Evolutionary conservation across 441 rosid species (phyloP), one percentile per base, ranked within the genome.

Genomic region (Hura crepitans): DNA sequence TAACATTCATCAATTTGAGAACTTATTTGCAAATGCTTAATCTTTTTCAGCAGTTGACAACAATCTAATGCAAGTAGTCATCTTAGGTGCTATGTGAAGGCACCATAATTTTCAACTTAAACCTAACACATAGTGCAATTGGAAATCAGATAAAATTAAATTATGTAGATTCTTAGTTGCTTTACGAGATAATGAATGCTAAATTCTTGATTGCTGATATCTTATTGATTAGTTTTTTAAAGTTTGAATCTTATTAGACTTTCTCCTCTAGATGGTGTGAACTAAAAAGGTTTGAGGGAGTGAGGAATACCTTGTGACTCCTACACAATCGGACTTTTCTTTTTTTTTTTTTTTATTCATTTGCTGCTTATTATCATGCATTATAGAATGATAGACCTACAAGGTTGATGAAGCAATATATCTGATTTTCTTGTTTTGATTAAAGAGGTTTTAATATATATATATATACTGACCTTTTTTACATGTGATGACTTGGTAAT

Each of bases 401-500:
- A 35, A 35, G 39, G 39, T 35, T 35, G 39, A 35, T 35, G 39
- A 35, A 35, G 39, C 4, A 35, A 35, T 35, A 35, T 4, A 35
- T 35, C 6, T 35, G 7, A 35, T 35, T 35, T 5, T 35, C 39
- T 35, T 35, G 39, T 35, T 58, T n/a, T 70, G 47, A 22, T 15
- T 70, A 28, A 2, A 49, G 46, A 33, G 49, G 54, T 15, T 28
- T 62, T 23, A 46, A 39, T n/a, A n/a, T n/a, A n/a, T n/a, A n/a
- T n/a, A n/a, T n/a, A n/a, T n/a, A n/a, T n/a, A n/a, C n/a, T n/a
- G n/a, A n/a, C n/a, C n/a, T n/a, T 76, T 59, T 59, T 50, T 27
- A 53, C 62, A 49, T 72, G 63, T 22, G 51, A 56, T 65, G 47
- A 4, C 42, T 72, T 66, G 25, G 6, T 65, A 28, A 68, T 65